These are phyloP conservation scores for Melastoma candidum DNA, from an alignment of 441 rosid species.

Conservation along the genomic window DNA sequence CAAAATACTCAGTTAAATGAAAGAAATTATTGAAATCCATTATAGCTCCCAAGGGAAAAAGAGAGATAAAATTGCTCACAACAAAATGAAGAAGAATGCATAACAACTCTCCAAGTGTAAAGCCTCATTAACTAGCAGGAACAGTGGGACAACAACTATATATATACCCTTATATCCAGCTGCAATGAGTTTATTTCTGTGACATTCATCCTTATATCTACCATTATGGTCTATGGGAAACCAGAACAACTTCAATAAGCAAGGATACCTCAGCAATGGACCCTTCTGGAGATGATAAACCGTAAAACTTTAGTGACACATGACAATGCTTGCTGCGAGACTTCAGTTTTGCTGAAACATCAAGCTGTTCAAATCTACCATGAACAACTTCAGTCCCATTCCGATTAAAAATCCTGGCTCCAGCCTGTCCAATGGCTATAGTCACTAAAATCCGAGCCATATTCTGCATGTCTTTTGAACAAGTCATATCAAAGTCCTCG, in stretches of 20 bases:
- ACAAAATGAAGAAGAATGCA: too few species aligned
- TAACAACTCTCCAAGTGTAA: too few species aligned
- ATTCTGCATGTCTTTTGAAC: conserved; percentile 80
- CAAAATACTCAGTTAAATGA: too few species aligned
- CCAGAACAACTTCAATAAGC: conserved; percentile 7
- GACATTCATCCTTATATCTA: not conserved
- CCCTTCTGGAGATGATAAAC: conserved; percentile 97
- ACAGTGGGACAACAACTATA: too few species aligned
- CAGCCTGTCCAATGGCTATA: conserved; percentile 77
- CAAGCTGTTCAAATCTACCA: conserved; percentile 91
- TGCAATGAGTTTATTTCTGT: not conserved
- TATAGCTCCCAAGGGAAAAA: too few species aligned
- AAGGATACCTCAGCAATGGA: conserved; percentile 92
- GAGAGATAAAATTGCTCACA: too few species aligned
- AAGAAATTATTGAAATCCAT: too few species aligned
- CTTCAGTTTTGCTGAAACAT: conserved; percentile 71
- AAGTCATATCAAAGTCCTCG: conserved; percentile 49
- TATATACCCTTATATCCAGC: too few species aligned
- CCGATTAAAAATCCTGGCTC: conserved; percentile 69
- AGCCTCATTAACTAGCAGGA: too few species aligned
- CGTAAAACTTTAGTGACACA: conserved; percentile 75
- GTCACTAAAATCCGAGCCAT: conserved; percentile 71
- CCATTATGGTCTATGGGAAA: not conserved
- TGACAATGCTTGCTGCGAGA: conserved; percentile 67
- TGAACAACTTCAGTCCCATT: conserved; percentile 74